Conservation (phyloP, 768 basidiomycete species). For the Phanerochaete carnosa region DNA sequence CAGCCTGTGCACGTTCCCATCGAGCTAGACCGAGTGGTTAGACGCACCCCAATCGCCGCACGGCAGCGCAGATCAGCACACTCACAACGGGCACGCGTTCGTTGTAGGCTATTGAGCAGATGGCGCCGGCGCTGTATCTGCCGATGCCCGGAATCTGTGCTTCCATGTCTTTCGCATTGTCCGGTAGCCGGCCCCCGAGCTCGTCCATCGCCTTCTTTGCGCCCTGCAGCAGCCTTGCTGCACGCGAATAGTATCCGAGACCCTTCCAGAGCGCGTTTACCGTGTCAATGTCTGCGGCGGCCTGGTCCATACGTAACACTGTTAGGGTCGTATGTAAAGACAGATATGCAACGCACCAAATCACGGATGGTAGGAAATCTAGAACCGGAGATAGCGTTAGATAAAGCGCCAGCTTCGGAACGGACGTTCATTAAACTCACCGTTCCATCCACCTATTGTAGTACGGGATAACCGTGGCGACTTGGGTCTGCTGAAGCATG, state of each 20-base stretch:
- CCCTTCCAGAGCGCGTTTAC: conserved; percentile 93
- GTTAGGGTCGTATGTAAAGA: background rate
- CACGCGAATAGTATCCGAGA: conserved; percentile 86
- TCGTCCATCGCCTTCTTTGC: conserved; percentile 74
- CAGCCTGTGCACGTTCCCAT: conserved; percentile 89
- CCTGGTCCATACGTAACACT: conserved; percentile 33
- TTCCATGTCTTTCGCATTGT: conserved; percentile 79
- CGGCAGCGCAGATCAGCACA: background rate
- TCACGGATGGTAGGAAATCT: conserved; percentile 83
- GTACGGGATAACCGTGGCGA: conserved; percentile 90
- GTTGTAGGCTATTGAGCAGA: conserved; percentile 86
- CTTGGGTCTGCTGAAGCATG: conserved; percentile 97
- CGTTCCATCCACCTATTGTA: conserved; percentile 85
- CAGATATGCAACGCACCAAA: conserved; percentile 46
- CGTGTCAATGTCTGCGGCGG: conserved; percentile 70
- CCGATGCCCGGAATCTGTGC: conserved; percentile 84
- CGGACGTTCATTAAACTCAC: conserved; percentile 36
- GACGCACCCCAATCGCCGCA: background rate
- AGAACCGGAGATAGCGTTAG: background rate
- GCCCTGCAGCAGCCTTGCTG: conserved; percentile 76
- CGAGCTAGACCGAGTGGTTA: conserved; percentile 52
- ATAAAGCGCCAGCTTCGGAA: background rate
- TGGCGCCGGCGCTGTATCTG: conserved; percentile 82
- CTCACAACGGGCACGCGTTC: conserved; percentile 81
- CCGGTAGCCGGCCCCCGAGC: conserved; percentile 68